Evolutionary conservation across 1,139 yeast species (phyloP).

Genomic region (Hyphopichia wangnamkhiaoensis): DNA sequence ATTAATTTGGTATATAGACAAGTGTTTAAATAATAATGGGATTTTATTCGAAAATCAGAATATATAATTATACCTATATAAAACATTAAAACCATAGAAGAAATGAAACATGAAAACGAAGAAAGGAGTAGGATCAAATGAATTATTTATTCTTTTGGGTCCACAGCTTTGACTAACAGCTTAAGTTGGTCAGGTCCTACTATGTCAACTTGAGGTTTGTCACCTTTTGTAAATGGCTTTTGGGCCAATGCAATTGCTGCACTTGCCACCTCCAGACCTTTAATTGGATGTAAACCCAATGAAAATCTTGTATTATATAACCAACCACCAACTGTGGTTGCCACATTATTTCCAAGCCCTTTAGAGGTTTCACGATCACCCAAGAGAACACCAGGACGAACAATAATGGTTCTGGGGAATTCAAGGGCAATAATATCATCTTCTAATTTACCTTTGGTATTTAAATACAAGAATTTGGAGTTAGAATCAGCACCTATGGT

Average conservation of each 20-base stretch:
- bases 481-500: slow-evolving; percentile 55
- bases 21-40: no score
- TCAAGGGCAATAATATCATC: slow-evolving; percentile 55
- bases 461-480: slow-evolving; percentile 58
- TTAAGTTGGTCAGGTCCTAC: no score
- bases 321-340: slow-evolving; percentile 28
- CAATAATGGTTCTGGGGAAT: slow-evolving; percentile 66
- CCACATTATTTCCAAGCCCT: slow-evolving; percentile 31
- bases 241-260: slow-evolving; percentile 39
- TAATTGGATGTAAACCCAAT: slow-evolving; percentile 36
- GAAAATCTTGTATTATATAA: slow-evolving; percentile 37
- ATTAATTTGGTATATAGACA: no score
- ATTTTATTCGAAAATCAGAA: no score
- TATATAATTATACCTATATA: no score
- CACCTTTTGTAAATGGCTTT: slow-evolving; percentile 9
- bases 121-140: no score
- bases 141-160: no score
- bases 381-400: slow-evolving; percentile 69
- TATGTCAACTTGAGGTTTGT: slow-evolving; percentile 11
- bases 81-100: no score
- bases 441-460: slow-evolving; percentile 67
- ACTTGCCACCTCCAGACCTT: slow-evolving; percentile 51
- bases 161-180: no score
- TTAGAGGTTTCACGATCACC: slow-evolving; percentile 56
- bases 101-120: no score